Evolutionary conservation across 2,329 filamentous ascomycete species (phyloP), one percentile per base, ranked within the genome.

Genomic region (Penicillium sp.): DNA sequence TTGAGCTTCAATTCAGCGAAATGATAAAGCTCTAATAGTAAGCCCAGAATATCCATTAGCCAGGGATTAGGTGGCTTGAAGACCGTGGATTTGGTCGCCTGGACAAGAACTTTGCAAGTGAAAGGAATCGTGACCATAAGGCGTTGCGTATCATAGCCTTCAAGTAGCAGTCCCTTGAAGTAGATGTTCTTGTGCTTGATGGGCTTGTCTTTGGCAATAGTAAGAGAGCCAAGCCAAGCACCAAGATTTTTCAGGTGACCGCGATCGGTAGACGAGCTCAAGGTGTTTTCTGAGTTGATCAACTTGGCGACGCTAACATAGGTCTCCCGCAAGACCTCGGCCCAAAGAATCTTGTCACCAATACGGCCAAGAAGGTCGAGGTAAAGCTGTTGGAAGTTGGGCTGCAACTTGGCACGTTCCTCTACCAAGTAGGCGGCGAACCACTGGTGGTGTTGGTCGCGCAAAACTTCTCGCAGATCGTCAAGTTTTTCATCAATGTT

Each of bases 111-210:
- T 74, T 97, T 97, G 83, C 94, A 99, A 49, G 96, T 94, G 71
- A 99, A 99, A 0, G 94, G 94, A 56, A 99, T 96, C 44, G 94
- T 93, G 36, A 97, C 85, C 36, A 96, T 84, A 29, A 99, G 81
- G 45, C 94, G 86, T 72, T 97, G 91, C 2, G 90, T 94, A 65
- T 97, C 91, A 61, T 93, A 92, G 0, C 90, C 94, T 74, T 99
- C 94, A 41, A 97, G 87, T 4, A 99, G 82, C 6, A 99, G 80
- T 67, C 97, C 91, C 73, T 96, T 96, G 81, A 99, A 97, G 2
- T 93, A 95, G 57, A 99, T 92, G 68, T 97, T 96, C 67, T 88
- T 91, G 71, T 97, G 92, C 68, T 93, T 92, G 76, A 99, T 96
- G 0, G 94, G 94, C 69, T 93, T 93, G 69, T 99, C 89, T 49